phyloP scores from a whole-genome alignment of 225 moss, liverwort and hornwort species.

The Physcomitrium patens region DNA sequence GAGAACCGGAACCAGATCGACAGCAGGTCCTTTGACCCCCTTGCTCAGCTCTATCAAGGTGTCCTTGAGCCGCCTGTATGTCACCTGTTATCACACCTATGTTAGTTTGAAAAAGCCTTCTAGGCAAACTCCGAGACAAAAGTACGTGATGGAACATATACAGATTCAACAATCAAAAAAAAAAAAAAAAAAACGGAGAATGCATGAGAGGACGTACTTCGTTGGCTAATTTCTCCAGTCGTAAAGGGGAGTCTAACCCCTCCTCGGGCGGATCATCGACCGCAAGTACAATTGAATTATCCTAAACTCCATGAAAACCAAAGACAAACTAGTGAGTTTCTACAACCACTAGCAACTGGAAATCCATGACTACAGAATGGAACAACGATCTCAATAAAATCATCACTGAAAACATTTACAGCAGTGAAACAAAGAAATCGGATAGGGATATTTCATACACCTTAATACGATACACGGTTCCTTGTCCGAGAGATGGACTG shows the following conservation, averaged over 20 bases:
- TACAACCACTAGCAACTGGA: background rate
- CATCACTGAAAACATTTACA: background rate
- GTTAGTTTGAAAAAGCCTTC: slow-evolving; percentile 5
- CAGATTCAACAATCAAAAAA: background rate
- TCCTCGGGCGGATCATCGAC: slow-evolving; percentile 92
- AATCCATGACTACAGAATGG: background rate
- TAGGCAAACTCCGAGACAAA: slow-evolving; percentile 6
- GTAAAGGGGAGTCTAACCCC: slow-evolving; percentile 85
- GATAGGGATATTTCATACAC: slow-evolving; percentile 32
- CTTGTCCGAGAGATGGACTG: slow-evolving; percentile 79
- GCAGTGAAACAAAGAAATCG: background rate
- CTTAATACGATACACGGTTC: slow-evolving; percentile 93
- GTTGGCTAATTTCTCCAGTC: slow-evolving; percentile 89
- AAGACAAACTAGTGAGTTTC: slow-evolving; percentile 13
- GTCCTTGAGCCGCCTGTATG: slow-evolving; percentile 81
- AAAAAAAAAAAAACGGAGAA: slow-evolving; percentile 21
- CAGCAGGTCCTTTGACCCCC: slow-evolving; percentile 83
- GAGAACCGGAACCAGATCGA: slow-evolving; percentile 72
- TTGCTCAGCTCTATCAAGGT: slow-evolving; percentile 87
- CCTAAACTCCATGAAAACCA: slow-evolving; percentile 52
- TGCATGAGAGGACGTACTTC: slow-evolving; percentile 50
- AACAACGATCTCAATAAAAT: slow-evolving; percentile 16
- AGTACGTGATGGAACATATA: background rate
- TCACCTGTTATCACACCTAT: slow-evolving; percentile 38
- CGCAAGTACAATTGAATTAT: slow-evolving; percentile 73